Conservation (phyloP, 208 protist genomes). For the Novymonas esmeraldas region DNA sequence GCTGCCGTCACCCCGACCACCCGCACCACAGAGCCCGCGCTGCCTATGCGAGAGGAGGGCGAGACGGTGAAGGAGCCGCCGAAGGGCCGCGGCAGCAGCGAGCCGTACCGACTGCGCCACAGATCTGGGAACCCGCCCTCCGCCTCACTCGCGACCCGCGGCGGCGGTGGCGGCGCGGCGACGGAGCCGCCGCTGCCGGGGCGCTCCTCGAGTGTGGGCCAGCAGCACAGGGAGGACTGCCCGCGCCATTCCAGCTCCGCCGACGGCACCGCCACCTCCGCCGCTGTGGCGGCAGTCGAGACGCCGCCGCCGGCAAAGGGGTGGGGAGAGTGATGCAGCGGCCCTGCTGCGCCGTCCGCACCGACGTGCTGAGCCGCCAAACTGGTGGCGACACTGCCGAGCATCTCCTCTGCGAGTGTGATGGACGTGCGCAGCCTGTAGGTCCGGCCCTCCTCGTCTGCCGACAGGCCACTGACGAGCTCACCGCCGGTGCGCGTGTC, state of each 20-base stretch:
- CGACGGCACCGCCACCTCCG: not conserved
- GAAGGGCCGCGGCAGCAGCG: not conserved
- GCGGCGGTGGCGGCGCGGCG: not conserved
- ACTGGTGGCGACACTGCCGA: not conserved
- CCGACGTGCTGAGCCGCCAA: not conserved
- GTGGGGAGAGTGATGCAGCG: too few species aligned
- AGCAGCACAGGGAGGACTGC: not conserved
- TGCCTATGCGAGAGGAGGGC: not conserved
- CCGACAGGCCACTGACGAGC: not conserved
- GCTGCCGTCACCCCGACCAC: not conserved
- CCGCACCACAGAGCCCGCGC: not conserved
- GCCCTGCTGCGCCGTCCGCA: too few species aligned
- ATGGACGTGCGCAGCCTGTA: constrained; percentile 10
- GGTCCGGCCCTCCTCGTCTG: not conserved
- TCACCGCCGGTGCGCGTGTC: not conserved
- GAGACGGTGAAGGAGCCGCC: too few species aligned
- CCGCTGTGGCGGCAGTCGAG: not conserved
- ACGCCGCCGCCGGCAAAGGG: too few species aligned
- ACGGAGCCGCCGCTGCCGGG: not conserved
- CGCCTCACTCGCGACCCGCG: not conserved
- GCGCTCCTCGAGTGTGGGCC: not conserved
- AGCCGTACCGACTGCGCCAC: not conserved
- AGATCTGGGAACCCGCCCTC: not conserved
- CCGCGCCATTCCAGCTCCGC: not conserved
- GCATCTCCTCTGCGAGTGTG: not conserved